Evolutionary conservation across 2,329 filamentous ascomycete genomes (phyloP), one percentile per base, ranked within the genome.

Genomic region (Penicillium sp.): DNA sequence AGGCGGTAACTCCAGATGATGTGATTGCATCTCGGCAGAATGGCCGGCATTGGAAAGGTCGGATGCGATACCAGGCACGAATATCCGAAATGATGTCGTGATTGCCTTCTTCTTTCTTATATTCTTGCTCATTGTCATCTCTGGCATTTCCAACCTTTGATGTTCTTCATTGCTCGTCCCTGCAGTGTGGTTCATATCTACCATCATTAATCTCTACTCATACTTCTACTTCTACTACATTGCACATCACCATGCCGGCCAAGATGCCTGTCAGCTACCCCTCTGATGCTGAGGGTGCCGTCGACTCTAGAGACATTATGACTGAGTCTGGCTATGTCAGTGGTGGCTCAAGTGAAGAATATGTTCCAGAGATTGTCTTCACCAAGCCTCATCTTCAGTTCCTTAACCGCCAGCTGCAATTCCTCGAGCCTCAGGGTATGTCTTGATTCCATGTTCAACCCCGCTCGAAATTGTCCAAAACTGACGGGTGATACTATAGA

Each of bases 341-440:
- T 70, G 85, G 79, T 34, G 76, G 77, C 42, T 83, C 81, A 27
- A 85, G 79, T 58, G 74, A 79, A 35, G 74, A 75, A 42, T 75
- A 74, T 55, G 77, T 91, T 16, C 86, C 90, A 11, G 81, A 87
- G 50, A 78, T 97, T 61, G 82, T 85, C 69, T 89, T 98, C 75
- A 91, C 88, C 56, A 86, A 86, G 68, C 80, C 85, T 54, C 91
- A 98, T 69, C 77, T 97, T 58, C 85, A 87, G 62, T 91, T 91
- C 70, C 79, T 98, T 68, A 98, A 98, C 77, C 74, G 82, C 55
- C 89, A 95, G 70, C 76, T 98, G 59, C 87, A 93, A 69, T 80
- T 84, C 64, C 86, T 97, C 69, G 82, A 90, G 65, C 88, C 93
- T 51, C 78, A 91, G 71, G 79, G 79, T 81, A 65, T 57, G 72